phyloP scores from a whole-genome alignment of 2,329 filamentous ascomycete species.

The Neofusicoccum kwambonambiense region DNA sequence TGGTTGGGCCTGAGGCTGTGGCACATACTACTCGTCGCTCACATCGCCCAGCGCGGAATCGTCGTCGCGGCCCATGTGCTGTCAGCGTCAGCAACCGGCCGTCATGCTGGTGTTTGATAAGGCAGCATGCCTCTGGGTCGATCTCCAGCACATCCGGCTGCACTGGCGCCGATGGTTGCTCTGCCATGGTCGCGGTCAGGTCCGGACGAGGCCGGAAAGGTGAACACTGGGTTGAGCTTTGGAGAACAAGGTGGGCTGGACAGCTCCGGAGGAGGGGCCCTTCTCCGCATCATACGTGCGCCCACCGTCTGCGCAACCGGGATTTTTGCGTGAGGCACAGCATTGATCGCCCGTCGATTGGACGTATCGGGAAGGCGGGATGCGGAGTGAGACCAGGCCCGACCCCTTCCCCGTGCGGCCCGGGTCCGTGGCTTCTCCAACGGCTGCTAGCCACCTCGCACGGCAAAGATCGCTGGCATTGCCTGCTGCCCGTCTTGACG shows the following conservation, averaged over 20 bases:
- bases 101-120: too few relatives aligned
- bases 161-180: not conserved
- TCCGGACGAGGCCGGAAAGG: not conserved
- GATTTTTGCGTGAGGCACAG: not conserved
- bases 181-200: not conserved
- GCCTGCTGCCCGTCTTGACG: too few relatives aligned
- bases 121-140: not conserved
- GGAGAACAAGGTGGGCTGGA: not conserved
- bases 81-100: too few relatives aligned
- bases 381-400: not conserved
- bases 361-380: not conserved
- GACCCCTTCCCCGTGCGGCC: not conserved
- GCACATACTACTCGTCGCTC: conserved; percentile 22
- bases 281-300: not conserved
- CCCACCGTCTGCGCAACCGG: not conserved
- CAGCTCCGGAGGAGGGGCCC: not conserved
- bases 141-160: not conserved
- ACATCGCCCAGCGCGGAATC: conserved; percentile 23
- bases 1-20: not conserved
- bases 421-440: not conserved
- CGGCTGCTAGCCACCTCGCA: not conserved
- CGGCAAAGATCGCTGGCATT: too few relatives aligned
- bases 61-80: too few relatives aligned
- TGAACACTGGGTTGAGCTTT: not conserved
- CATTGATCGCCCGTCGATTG: not conserved